These are phyloP conservation scores for Fusarium fracticaudum DNA, from an alignment of 2,329 filamentous ascomycete genomes.

Conservation along the genomic window DNA sequence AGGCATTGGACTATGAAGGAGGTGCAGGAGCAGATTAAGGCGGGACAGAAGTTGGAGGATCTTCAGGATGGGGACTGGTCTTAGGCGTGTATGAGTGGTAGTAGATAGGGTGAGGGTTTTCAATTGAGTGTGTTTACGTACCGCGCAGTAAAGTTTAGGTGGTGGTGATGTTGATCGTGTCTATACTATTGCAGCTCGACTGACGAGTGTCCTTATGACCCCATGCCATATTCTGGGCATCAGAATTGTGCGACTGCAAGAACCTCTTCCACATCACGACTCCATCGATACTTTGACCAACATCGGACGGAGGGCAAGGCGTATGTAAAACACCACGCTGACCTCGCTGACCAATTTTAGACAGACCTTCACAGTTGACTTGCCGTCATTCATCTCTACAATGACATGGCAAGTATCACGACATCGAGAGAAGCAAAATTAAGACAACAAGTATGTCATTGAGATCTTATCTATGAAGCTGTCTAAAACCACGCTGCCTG, in stretches of 20 bases:
- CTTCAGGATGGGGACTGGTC: slow-evolving; percentile 30
- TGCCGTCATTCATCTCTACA: neutral
- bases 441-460: accelerated
- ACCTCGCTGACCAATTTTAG: accelerated
- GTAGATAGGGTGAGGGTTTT: neutral
- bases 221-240: accelerated
- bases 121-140: neutral
- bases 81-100: neutral
- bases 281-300: accelerated
- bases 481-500: neutral
- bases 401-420: accelerated
- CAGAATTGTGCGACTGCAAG: accelerated
- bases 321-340: accelerated
- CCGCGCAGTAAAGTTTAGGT: accelerated
- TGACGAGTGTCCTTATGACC: accelerated
- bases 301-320: accelerated
- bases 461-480: neutral
- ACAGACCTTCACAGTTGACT: accelerated
- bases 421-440: too few relatives aligned
- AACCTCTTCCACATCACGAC: accelerated
- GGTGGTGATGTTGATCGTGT: accelerated
- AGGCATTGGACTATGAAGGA: slow-evolving; percentile 31
- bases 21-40: slow-evolving; percentile 24
- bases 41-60: slow-evolving; percentile 25
- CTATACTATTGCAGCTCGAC: accelerated